A percentile compares a stretch with the other conserved stretches of the same genome.
Conservation (phyloP, 805 yeast species). For the Deakozyma indianensis region DNA sequence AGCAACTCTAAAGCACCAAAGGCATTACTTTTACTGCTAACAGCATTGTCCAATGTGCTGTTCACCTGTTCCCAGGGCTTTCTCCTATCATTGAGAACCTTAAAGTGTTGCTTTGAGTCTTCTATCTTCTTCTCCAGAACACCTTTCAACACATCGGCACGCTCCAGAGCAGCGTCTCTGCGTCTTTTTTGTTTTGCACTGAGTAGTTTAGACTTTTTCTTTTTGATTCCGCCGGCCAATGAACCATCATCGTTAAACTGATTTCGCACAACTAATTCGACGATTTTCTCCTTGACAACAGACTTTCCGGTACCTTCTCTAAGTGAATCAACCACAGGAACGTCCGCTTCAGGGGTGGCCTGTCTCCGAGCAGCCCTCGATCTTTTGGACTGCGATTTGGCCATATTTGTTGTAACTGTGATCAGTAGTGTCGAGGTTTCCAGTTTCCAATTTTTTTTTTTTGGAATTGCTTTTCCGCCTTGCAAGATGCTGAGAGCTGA, state of each 20-base stretch:
- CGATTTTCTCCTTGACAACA: conserved; percentile 14
- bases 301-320: conserved; percentile 9
- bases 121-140: conserved; percentile 16
- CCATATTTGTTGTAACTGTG: neutral
- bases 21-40: neutral
- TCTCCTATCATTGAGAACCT: conserved; percentile 11
- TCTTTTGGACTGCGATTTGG: conserved; percentile 5
- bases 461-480: neutral
- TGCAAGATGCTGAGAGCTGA: too few relatives aligned
- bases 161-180: conserved; percentile 6
- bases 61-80: conserved; percentile 9
- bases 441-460: neutral
- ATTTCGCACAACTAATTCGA: conserved; percentile 14
- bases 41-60: neutral
- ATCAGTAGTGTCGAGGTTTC: too few relatives aligned
- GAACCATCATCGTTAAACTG: conserved; percentile 2
- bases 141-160: conserved; percentile 13
- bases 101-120: conserved; percentile 14
- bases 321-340: neutral
- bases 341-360: conserved; percentile 6
- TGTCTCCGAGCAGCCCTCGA: conserved; percentile 9
- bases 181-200: conserved; percentile 11
- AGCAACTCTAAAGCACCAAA: neutral
- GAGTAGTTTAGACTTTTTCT: conserved; percentile 6
- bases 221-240: conserved; percentile 3